A percentile compares a stretch with the other conserved stretches of the same genome.
Conservation (phyloP, 225 moss, liverwort and hornwort species). For the Takakia lepidozioides region DNA sequence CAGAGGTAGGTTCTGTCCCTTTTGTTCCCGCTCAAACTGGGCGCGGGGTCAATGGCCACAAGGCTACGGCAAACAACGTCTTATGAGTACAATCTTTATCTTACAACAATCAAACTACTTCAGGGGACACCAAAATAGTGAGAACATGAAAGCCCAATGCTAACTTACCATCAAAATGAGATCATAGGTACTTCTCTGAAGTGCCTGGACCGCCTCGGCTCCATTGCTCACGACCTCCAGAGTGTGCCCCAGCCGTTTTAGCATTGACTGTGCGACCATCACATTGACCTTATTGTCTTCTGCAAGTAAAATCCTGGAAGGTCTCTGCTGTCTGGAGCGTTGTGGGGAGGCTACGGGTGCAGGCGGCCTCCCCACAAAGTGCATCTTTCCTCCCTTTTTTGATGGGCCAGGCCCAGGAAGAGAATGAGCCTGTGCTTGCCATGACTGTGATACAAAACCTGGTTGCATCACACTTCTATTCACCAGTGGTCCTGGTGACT, state of each 20-base stretch:
- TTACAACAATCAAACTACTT: no score
- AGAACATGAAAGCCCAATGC: no score
- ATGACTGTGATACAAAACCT: slow-evolving; percentile 5
- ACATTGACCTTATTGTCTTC: slow-evolving; percentile 83
- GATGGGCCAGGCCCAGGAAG: slow-evolving; percentile 1
- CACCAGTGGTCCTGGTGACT: slow-evolving; percentile 8
- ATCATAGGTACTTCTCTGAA: slow-evolving; percentile 49
- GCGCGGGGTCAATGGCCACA: no score
- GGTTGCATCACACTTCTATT: slow-evolving; percentile 7
- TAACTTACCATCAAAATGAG: slow-evolving; percentile 78
- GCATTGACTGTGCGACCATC: slow-evolving; percentile 75
- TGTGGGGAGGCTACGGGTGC: background rate
- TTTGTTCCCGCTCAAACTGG: no score
- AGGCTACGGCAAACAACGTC: no score
- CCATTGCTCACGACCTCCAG: slow-evolving; percentile 80
- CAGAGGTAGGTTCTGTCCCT: no score
- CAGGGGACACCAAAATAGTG: no score
- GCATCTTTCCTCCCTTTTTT: slow-evolving; percentile 16
- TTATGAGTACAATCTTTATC: no score
- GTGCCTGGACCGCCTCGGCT: slow-evolving; percentile 60
- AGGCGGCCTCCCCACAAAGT: background rate
- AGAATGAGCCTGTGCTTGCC: background rate
- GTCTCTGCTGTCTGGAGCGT: slow-evolving; percentile 11
- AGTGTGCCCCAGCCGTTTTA: slow-evolving; percentile 69
- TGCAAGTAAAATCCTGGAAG: slow-evolving; percentile 25